A percentile compares a stretch with the other conserved stretches of the same genome.
phyloP scores from a whole-genome alignment of 371 early-diverging fungal species.

The Haplosporangium sp. region DNA sequence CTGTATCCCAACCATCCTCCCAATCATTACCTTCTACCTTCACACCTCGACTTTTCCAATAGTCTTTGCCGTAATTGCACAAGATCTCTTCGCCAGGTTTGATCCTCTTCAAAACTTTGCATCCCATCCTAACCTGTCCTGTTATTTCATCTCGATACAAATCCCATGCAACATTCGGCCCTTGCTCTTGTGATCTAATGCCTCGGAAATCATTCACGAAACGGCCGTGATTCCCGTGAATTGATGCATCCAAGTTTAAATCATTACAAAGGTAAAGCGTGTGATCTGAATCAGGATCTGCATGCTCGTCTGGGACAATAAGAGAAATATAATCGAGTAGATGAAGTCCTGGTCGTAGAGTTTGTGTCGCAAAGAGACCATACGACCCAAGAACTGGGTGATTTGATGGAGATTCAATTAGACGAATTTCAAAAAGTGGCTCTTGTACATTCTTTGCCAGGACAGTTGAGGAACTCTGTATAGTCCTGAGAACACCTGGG shows the following conservation, averaged over 20 bases:
- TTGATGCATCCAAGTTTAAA: slow-evolving; percentile 50
- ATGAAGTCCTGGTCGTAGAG: slow-evolving; percentile 36
- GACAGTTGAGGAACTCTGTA: background rate
- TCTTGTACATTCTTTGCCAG: background rate
- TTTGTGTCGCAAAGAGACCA: slow-evolving; percentile 43
- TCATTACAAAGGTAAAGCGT: slow-evolving; percentile 46
- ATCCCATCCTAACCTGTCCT: slow-evolving; percentile 51
- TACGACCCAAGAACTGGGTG: slow-evolving; percentile 53
- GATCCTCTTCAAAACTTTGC: slow-evolving; percentile 51
- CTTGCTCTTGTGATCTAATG: slow-evolving; percentile 36
- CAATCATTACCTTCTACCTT: slow-evolving; percentile 32
- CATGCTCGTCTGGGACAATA: slow-evolving; percentile 34
- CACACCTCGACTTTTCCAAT: slow-evolving; percentile 48
- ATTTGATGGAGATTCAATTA: slow-evolving; percentile 27
- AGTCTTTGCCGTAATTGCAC: slow-evolving; percentile 50
- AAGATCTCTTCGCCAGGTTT: slow-evolving; percentile 36
- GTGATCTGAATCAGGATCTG: slow-evolving; percentile 52
- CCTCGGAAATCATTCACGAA: slow-evolving; percentile 51
- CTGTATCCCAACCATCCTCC: slow-evolving; percentile 55
- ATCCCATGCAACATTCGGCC: slow-evolving; percentile 53
- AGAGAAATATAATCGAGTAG: slow-evolving; percentile 52
- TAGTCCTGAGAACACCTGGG: slow-evolving; percentile 21
- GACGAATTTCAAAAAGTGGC: slow-evolving; percentile 31
- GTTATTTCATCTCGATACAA: slow-evolving; percentile 36
- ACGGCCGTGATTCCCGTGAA: slow-evolving; percentile 48